Evolutionary conservation across 768 basidiomycete genomes (phyloP), one percentile per base, ranked within the genome.

Genomic region (Mycena venus): DNA sequence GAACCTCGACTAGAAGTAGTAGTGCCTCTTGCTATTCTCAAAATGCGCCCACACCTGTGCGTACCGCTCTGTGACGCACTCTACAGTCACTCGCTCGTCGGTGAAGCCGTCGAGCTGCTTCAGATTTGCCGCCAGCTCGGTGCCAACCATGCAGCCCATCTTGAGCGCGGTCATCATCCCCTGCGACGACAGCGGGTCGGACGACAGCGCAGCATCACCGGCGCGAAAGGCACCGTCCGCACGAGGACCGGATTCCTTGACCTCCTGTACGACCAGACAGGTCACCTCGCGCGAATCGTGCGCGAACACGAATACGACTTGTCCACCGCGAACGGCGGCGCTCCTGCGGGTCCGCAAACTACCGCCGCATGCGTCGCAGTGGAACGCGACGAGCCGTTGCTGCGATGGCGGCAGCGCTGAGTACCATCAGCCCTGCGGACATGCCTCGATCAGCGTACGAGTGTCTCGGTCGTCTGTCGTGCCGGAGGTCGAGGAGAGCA

Each of bases 151-250:
- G 40, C 73, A 73, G 10, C 84, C 84, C 67, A 77, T 72, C 38
- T 83, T 78, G 56, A 85, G 74, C 0, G 83, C 81, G 14, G 84
- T 85, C 61, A 85, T 83, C 75, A 85, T 85, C 21, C 85, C 85
- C 67, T 85, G 85, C 15, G 84, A 85, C 11, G 84, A 85, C 10
- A 85, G 80, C 10, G 85, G 85, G 68, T 85, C 85, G 70, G 84
- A 85, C 34, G 84, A 82, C 75, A 84, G 76, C 5, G 84, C 84
- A 21, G 85, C 83, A 72, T 85, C 83, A 2, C 84, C 84, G n/a
- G 85, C 83, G 84, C 84, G 19, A 81, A 79, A 60, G 31, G 73
- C n/a, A 80, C 79, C 6, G 23, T 65, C 47, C 81, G 83, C 2
- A 79, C 74, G 21, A 44, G 62, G 7, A 80, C 79, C 19, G 81